These are phyloP conservation scores for Aspergillus fischeri DNA, from an alignment of 2,329 filamentous ascomycete species.

Conservation along the genomic window DNA sequence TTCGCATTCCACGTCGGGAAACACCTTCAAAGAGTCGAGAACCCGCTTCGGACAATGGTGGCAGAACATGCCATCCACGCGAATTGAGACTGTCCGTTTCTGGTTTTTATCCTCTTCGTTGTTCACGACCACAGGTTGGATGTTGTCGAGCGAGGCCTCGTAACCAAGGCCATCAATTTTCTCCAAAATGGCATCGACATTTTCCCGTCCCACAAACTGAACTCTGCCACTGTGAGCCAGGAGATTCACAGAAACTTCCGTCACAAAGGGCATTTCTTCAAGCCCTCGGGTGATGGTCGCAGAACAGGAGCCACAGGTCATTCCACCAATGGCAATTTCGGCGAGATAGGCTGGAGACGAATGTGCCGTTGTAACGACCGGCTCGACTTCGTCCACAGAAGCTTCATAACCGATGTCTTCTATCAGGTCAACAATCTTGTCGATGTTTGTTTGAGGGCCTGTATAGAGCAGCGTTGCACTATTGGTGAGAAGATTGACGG, in stretches of 20 bases:
- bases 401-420: constrained; percentile 49
- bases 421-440: constrained; percentile 46
- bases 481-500: constrained; percentile 64
- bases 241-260: constrained; percentile 48
- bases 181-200: constrained; percentile 44
- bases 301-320: constrained; percentile 57
- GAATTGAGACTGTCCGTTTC: constrained; percentile 59
- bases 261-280: constrained; percentile 44
- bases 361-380: constrained; percentile 6
- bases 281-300: constrained; percentile 47
- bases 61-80: constrained; percentile 70
- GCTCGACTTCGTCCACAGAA: constrained; percentile 34
- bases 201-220: constrained; percentile 45
- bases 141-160: constrained; percentile 56
- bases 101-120: constrained; percentile 21
- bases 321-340: constrained; percentile 51
- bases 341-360: constrained; percentile 29
- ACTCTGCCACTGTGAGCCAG: constrained; percentile 49
- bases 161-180: constrained; percentile 60
- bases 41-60: constrained; percentile 60
- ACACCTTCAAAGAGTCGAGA: constrained; percentile 33
- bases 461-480: constrained; percentile 60
- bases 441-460: constrained; percentile 44
- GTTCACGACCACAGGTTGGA: constrained; percentile 27
- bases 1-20: constrained; percentile 45